Conservation (phyloP, 2,329 filamentous ascomycete species). For the Kalmusia sp. region DNA sequence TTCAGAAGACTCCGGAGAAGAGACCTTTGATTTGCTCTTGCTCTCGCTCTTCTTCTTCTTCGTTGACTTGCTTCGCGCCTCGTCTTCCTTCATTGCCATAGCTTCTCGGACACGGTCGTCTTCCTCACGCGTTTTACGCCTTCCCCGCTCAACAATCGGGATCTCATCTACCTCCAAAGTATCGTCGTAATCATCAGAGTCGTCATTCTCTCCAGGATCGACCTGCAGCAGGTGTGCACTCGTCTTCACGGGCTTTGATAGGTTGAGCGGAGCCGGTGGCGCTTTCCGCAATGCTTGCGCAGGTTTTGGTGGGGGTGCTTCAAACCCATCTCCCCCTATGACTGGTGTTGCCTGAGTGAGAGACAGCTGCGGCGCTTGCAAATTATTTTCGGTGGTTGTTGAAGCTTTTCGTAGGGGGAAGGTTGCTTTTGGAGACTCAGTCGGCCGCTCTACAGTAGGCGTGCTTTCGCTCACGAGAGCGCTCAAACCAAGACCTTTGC, state of each 20-base stretch:
- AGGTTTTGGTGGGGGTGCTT: constrained; percentile 40
- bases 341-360: constrained; percentile 49
- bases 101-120: constrained; percentile 81
- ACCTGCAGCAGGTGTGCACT: constrained; percentile 54
- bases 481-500: constrained; percentile 34
- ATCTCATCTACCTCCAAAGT: constrained; percentile 73
- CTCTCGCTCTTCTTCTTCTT: constrained; percentile 68
- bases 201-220: constrained; percentile 66
- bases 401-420: constrained; percentile 21
- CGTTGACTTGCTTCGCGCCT: constrained; percentile 75
- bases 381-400: constrained; percentile 15
- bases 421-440: constrained; percentile 18
- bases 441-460: constrained; percentile 11
- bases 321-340: constrained; percentile 45
- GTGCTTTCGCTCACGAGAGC: constrained; percentile 25
- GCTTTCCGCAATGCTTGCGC: constrained; percentile 71
- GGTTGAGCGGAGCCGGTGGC: constrained; percentile 82
- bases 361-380: constrained; percentile 44
- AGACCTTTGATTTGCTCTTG: constrained; percentile 53
- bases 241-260: constrained; percentile 58
- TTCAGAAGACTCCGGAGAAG: constrained; percentile 22
- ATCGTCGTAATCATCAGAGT: constrained; percentile 87
- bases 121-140: constrained; percentile 84
- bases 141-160: constrained; percentile 68
- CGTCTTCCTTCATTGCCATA: constrained; percentile 70